Evolutionary conservation across 2,329 filamentous ascomycete genomes (phyloP).

Genomic region (Fusarium cicatricum): DNA sequence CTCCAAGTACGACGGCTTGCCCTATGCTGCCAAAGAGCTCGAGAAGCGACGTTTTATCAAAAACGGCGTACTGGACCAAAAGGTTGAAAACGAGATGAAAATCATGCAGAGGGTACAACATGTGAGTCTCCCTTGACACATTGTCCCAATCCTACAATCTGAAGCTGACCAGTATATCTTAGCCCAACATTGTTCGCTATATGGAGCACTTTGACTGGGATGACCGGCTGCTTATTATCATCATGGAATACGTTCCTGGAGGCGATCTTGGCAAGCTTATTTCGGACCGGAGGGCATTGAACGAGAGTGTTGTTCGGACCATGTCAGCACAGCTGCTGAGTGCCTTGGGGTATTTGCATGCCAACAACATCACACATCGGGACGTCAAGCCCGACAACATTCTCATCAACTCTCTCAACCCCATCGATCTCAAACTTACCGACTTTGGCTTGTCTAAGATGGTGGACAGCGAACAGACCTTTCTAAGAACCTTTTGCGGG

Average conservation of each 20-base stretch:
- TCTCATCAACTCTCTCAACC: slow-evolving; percentile 75
- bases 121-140: slow-evolving; percentile 58
- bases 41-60: slow-evolving; percentile 95
- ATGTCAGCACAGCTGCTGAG: slow-evolving; percentile 81
- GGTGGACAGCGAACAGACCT: slow-evolving; percentile 88
- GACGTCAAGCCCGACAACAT: slow-evolving; percentile 99
- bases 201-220: slow-evolving; percentile 87
- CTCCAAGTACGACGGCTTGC: slow-evolving; percentile 80
- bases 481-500: slow-evolving; percentile 95
- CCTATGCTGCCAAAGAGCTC: slow-evolving; percentile 93
- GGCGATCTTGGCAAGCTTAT: slow-evolving; percentile 86
- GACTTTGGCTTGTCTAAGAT: slow-evolving; percentile 98
- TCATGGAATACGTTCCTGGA: slow-evolving; percentile 90
- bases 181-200: slow-evolving; percentile 91
- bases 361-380: slow-evolving; percentile 91
- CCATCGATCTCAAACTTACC: slow-evolving; percentile 87
- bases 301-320: slow-evolving; percentile 72
- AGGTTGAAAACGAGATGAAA: slow-evolving; percentile 95
- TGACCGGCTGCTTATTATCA: slow-evolving; percentile 87
- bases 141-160: background rate
- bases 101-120: slow-evolving; percentile 91
- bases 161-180: slow-evolving; percentile 18
- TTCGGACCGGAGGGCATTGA: slow-evolving; percentile 65
- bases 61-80: slow-evolving; percentile 87
- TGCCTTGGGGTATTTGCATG: slow-evolving; percentile 86